Base-by-base conservation (phyloP, 2,329 filamentous ascomycete species). In the Trichoderma afroharzianum region DNA sequence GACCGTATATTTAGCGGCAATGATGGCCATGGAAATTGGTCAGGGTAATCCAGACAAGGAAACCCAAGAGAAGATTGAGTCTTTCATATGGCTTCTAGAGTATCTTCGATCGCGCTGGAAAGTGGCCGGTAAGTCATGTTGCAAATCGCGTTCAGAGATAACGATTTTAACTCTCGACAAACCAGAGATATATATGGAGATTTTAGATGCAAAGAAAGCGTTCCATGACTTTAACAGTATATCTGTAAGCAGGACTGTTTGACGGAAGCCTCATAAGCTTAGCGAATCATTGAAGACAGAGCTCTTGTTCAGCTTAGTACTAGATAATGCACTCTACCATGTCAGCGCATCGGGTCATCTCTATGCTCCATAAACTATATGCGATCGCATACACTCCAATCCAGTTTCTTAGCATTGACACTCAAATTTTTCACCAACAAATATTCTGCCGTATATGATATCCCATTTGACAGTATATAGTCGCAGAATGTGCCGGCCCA, bases 61-160 rank as follows among this genome's bases (percentile, higher is more conserved):
- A 12, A 21, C 9, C 12, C 43, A 50, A 12, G 43, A 50, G n/a
- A 50, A 50, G 0, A 50, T 50, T 21, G 43, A 50, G 4, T 50
- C 43, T 12, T 50, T 50, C 2, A 50, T 4, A 50, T 50, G 43
- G 43, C 43, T 50, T 12, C 2, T 50, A 21, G 18, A 50, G n/a
- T 50, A 50, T 21, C 43, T 50, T 50, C 18, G n/a, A 21, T 50
- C n/a, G n/a, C n/a, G 43, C n/a, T 50, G 43, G 43, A 50, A 50
- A 50, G 43, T 50, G n/a, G 43, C 43, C 1, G 43, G 43, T 50
- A 50, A 50, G 43, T 50, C n/a, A 21, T 12, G 0, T 11, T 50
- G 8, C n/a, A 1, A 21, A 21, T 6, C 4, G n/a, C 9, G 0
- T 6, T 50, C 4, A 21, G n/a, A 50, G n/a, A 1, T 1, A 50